Base-by-base conservation (phyloP, 2,329 filamentous ascomycete genomes). In the Fusarium verticillioides region DNA sequence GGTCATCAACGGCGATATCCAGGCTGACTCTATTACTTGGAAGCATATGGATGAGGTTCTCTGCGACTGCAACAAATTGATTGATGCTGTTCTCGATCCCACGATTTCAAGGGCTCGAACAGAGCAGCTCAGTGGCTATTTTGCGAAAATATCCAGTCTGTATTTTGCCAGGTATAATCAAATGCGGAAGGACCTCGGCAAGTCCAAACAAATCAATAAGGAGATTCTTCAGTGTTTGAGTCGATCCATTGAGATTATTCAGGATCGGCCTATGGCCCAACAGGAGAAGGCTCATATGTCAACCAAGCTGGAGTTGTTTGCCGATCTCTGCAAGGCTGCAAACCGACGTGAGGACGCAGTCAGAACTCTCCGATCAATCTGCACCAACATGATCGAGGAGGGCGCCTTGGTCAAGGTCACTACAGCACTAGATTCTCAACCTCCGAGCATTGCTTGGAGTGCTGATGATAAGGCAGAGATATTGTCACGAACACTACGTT, bases 141-240 rank as follows among this genome's bases (percentile, higher is more conserved):
- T 89, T 63, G 87, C 92, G 69, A 93, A 91, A 75, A 88, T 94
- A 32, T 94, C 92, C 0, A 91, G 92, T 74, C 85, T 93, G 7
- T 94, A 94, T 78, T 94, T 91, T 78, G 84, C 89, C n/a, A 85
- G 89, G 53, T 90, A 90, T 76, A 82, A 88, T 23, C 83, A 85
- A 49, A 78, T 89, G 67, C 82, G 85, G 19, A 88, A 87, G 56
- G 81, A 83, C 30, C 73, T 81, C 0, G 81, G 82, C 8, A 84
- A 80, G 47, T 77, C 79, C 16, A 82, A 82, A 58, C 78, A 82
- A 26, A 63, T 77, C 49, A 82, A 79, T 65, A 84, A 83, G 74
- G 80, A 81, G 23, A 83, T 87, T 4, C 80, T 92, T 19, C 86
- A 88, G 56, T 86, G 90, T 18, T 84, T 94, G 54, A 88, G 87